Conservation (phyloP, 768 basidiomycete genomes). For the Russula vinacea region DNA sequence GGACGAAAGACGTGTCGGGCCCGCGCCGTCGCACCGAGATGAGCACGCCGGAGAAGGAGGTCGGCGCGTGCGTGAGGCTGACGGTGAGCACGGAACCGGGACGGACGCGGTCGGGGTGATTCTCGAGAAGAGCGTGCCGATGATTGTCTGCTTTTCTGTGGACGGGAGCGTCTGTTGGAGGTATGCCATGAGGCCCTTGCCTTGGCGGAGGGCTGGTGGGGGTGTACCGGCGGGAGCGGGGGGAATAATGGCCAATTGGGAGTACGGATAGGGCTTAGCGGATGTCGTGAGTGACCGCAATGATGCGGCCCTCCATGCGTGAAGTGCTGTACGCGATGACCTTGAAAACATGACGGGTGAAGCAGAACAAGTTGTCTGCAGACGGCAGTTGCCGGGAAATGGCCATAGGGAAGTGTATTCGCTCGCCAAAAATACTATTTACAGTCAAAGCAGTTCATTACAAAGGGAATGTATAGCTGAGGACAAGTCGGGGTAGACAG, state of each 20-base stretch:
- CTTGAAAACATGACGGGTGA: slow-evolving; percentile 20
- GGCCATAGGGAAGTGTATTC: not conserved
- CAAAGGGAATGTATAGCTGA: slow-evolving; percentile 8
- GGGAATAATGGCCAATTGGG: slow-evolving; percentile 59
- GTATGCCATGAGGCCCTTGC: slow-evolving; percentile 78
- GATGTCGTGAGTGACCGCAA: slow-evolving; percentile 15
- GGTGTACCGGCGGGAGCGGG: slow-evolving; percentile 45
- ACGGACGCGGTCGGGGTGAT: slow-evolving; percentile 62
- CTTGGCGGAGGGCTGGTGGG: slow-evolving; percentile 50
- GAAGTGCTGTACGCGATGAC: slow-evolving; percentile 5
- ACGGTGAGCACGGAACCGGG: slow-evolving; percentile 89
- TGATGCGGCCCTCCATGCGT: slow-evolving; percentile 6
- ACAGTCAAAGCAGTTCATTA: slow-evolving; percentile 10
- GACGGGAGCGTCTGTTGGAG: slow-evolving; percentile 62
- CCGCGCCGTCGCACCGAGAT: slow-evolving; percentile 80
- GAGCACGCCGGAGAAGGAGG: slow-evolving; percentile 84
- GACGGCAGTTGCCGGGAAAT: slow-evolving; percentile 15
- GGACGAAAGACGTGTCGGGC: slow-evolving; percentile 78
- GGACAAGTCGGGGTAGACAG: slow-evolving; percentile 8
- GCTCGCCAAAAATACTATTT: not conserved
- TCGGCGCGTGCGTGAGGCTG: slow-evolving; percentile 71
- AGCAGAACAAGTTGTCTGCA: not conserved
- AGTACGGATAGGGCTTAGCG: slow-evolving; percentile 58
- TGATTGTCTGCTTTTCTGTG: slow-evolving; percentile 65
- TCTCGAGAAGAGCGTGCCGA: slow-evolving; percentile 67